A percentile compares a stretch with the other conserved stretches of the same genome.
Evolutionary conservation across 1,284 basidiomycete species (phyloP).

Genomic region (Schizopora paradoxa): DNA sequence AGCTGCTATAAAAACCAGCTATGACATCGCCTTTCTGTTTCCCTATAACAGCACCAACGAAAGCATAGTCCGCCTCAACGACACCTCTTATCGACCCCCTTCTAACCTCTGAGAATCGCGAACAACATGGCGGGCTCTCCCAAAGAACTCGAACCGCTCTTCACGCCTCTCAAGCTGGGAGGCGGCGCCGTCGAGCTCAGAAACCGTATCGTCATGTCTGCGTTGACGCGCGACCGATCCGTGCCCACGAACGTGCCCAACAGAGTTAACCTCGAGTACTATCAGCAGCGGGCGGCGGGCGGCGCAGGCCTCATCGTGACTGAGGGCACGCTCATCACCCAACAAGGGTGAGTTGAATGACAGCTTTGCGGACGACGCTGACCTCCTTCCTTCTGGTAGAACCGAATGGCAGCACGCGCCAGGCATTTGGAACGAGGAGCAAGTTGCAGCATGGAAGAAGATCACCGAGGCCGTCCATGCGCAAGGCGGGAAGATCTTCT

Average conservation of each 20-base stretch:
- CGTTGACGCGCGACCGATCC: conserved; percentile 33
- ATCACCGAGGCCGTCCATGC: conserved; percentile 39
- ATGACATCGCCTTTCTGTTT: too few relatives aligned
- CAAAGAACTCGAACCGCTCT: too few relatives aligned
- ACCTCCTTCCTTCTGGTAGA: conserved; percentile 14
- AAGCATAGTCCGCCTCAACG: too few relatives aligned
- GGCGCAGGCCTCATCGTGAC: conserved; percentile 40
- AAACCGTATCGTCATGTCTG: conserved; percentile 32
- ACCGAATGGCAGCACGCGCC: conserved; percentile 29
- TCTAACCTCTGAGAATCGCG: too few relatives aligned
- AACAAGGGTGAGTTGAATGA: conserved; percentile 34
- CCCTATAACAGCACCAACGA: too few relatives aligned
- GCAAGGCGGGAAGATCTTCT: conserved; percentile 35
- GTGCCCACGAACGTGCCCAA: conserved; percentile 31
- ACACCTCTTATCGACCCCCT: too few relatives aligned
- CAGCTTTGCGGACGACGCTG: background rate
- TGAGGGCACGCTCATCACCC: conserved; percentile 37
- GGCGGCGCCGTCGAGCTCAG: conserved; percentile 22
- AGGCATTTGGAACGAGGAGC: conserved; percentile 32
- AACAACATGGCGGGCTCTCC: too few relatives aligned
- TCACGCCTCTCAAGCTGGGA: conserved; percentile 33
- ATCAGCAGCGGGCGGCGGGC: conserved; percentile 37
- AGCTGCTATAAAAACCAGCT: too few relatives aligned
- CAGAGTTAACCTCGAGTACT: conserved; percentile 39
- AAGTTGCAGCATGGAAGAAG: conserved; percentile 33